Evolutionary conservation across 2,329 filamentous ascomycete genomes (phyloP), one percentile per base, ranked within the genome.

Genomic region (Scolecobasidium constrictum): DNA sequence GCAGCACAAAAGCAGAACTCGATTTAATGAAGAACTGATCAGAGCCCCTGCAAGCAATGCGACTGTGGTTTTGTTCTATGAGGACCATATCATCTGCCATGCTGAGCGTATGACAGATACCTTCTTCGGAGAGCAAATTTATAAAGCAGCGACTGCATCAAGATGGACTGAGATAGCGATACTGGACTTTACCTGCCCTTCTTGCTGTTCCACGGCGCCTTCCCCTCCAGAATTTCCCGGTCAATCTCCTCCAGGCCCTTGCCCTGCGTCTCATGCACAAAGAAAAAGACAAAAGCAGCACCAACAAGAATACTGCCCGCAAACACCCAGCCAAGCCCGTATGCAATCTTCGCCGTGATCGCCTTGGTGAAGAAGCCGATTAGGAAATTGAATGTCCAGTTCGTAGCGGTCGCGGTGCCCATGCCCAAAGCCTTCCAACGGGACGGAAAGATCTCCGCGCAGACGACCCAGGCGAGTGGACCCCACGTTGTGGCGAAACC

Each of bases 241-340:
- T 88, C 84, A 43, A 88, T 82, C 57, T 88, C 82, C 62, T 88
- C 84, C 2, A 90, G 69, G 0, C 76, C 79, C 5, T 82, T 73
- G 42, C 80, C 83, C 54, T 83, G 78, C 37, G 75, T 78, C 57
- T 88, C 83, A 44, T 82, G 77, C 40, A 87, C 73, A 58, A 86
- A 86, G 62, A 88, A 83, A 65, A 81, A 88, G 20, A 87, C 80
- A 12, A 86, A 60, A 0, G 77, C 48, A 0, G 76, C 73, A 0
- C 73, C 81, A 0, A 73, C 65, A 15, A 84, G 63, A 51, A 83
- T 81, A 54, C 81, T 86, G 0, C 69, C 80, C 0, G 81, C 83
- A 58, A 87, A 87, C 22, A 88, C 77, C 49, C 85, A 84, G 2
- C 83, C 83, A 52, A 84, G 84, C 1, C 70, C 70, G 60, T 81